Evolutionary conservation across 768 basidiomycete species (phyloP), one percentile per base, ranked within the genome.

Genomic region (Lentinula edodes): DNA sequence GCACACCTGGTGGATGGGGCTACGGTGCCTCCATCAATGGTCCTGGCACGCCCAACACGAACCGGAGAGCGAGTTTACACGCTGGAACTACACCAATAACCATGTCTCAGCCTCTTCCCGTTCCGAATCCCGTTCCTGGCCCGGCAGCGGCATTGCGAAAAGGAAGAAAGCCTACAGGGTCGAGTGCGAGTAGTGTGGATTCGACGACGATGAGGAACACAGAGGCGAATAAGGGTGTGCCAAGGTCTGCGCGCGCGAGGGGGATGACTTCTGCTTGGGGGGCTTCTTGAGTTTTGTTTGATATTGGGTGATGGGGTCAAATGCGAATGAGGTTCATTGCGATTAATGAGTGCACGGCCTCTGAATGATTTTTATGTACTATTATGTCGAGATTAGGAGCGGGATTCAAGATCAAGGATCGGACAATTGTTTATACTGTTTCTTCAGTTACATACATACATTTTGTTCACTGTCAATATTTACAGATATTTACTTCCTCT

Each of bases 11-110:
- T 10, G 59, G 43, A 5, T 59, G 38, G 38, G 38, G 9, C 13
- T 8, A 39, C 38, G 13, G 7, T 5, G 6, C 7, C 38, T 9
- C 13, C 6, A 13, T 39, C 13, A 5, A 28, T 51, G 55, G 55
- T 39, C 15, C 20, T 18, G 18, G 18, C 13, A 42, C 35, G 16
- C 35, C 41, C 41, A 42, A 32, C 20, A 28, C 41, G 3, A 39
- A 36, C 18, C 35, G 39, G 16, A 23, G 58, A 51, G 9, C 45
- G 34, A 60, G 58, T 52, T 10, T 60, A 9, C 58, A 60, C 34
- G 59, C 59, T 6, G 59, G 59, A 10, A 60, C 39, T 32, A 60
- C 59, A 28, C 59, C 59, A 7, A 18, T 52, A 4, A 28, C 51
- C 16, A 28, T 41, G 10, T 18, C 39, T 52, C 35, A 60, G 39